Evolutionary conservation across 2,329 filamentous ascomycete species (phyloP), one percentile per base, ranked within the genome.

Genomic region (Rosellinia necatrix): DNA sequence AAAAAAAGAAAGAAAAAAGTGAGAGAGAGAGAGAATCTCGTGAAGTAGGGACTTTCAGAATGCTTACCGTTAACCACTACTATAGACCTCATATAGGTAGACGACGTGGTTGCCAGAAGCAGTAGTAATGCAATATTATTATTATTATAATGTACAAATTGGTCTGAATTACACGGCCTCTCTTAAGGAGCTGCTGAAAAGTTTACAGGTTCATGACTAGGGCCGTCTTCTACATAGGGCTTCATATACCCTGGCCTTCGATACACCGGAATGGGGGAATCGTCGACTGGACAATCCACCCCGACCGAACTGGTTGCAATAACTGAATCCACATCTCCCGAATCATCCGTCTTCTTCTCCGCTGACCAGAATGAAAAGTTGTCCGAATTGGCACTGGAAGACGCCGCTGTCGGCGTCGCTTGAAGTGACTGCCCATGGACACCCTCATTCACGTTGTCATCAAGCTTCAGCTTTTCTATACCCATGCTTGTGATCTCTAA

Each of bases 291-390:
- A 40, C 44, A 34, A 59, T 64, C 25, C 48, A 42, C 58, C 3
- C 49, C 56, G 13, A 67, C 34, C n/a, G 64, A 68, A 19, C 65
- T 68, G 3, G 63, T 58, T 15, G 60, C 65, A 10, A 65, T 64
- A 22, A 68, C 64, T 21, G 66, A 68, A 9, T 58, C 61, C 7
- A 42, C 49, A 15, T 67, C 65, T 13, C 49, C 59, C n/a, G 49
- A 29, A 6, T 56, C 60, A 4, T 64, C 63, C 7, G 38, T 30
- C 51, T 57, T 65, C 49, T 63, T 60, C 9, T 55, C 58, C 10
- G 59, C 37, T 12, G 66, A 68, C 66, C 66, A 68, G 42, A 67
- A 62, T 19, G 66, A 68, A 25, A 64, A 42, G 30, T 61, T 66
- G 27, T 67, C 65, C 5, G 65, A 67, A n/a, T 49, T 46, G 32